Conservation (phyloP, 495 filamentous ascomycete species). For the Penicillium argentinense region DNA sequence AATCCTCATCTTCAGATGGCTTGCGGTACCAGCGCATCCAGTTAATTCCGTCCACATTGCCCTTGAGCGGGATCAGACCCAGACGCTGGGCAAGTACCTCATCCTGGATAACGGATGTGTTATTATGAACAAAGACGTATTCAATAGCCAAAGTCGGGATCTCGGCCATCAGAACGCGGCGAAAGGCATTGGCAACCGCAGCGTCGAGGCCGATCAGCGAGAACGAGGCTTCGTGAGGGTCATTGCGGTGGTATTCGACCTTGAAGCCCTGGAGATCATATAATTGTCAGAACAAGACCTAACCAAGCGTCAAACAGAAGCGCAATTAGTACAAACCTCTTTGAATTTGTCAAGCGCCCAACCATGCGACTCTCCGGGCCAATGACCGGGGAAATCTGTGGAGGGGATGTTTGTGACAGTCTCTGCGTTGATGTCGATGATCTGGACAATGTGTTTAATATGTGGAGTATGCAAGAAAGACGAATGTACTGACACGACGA, state of each 20-base stretch:
- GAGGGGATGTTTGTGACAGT: conserved; percentile 85
- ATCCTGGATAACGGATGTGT: conserved; percentile 96
- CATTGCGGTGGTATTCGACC: conserved; percentile 81
- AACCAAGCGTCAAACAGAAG: too few species aligned
- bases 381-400: conserved; percentile 88
- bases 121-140: conserved; percentile 84
- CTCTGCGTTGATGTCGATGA: conserved; percentile 81
- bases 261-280: conserved; percentile 53
- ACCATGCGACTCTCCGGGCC: conserved; percentile 82
- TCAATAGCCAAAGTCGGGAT: conserved; percentile 94
- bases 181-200: conserved; percentile 94
- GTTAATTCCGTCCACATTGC: conserved; percentile 68
- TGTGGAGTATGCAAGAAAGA: not conserved
- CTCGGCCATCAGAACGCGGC: conserved; percentile 93
- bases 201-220: conserved; percentile 91
- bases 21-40: conserved; percentile 77
- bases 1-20: conserved; percentile 52
- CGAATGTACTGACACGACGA: conserved; percentile 41
- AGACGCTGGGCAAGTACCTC: conserved; percentile 89
- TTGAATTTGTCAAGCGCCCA: conserved; percentile 81
- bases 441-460: conserved; percentile 46
- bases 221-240: conserved; percentile 73
- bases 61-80: conserved; percentile 86
- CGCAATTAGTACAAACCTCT: conserved; percentile 52
- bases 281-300: conserved; percentile 12